phyloP scores from a whole-genome alignment of 2,329 filamentous ascomycete species.

The Trichophaea hybrida region DNA sequence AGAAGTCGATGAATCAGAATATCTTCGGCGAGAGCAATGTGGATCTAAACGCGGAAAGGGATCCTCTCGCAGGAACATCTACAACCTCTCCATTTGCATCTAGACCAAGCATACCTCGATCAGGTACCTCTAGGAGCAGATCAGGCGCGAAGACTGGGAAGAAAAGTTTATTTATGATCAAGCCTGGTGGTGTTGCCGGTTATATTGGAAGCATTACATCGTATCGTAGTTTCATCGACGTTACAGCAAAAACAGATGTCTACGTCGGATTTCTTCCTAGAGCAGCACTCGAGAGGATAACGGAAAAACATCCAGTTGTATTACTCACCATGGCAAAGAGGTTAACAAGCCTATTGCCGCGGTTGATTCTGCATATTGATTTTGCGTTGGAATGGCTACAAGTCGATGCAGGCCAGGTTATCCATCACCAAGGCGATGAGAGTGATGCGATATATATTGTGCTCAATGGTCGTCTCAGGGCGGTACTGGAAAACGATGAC shows the following conservation, averaged over 20 bases:
- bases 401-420: conserved; percentile 83
- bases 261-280: conserved; percentile 91
- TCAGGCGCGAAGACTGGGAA: conserved; percentile 33
- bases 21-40: conserved; percentile 17
- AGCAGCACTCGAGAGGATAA: conserved; percentile 72
- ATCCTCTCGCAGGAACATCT: conserved; percentile 34
- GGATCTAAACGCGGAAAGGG: conserved; percentile 24
- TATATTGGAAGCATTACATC: conserved; percentile 92
- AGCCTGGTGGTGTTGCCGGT: conserved; percentile 83
- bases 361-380: conserved; percentile 87
- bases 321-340: conserved; percentile 92
- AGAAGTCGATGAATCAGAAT: conserved; percentile 33
- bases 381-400: conserved; percentile 98
- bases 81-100: conserved; percentile 32
- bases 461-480: conserved; percentile 75
- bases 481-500: conserved; percentile 67
- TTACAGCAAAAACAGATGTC: conserved; percentile 93
- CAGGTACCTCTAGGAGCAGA: conserved; percentile 15
- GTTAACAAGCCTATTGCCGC: conserved; percentile 73
- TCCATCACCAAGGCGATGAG: conserved; percentile 86
- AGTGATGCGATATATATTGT: conserved; percentile 98
- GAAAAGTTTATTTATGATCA: conserved; percentile 74
- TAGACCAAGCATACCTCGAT: conserved; percentile 7
- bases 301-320: conserved; percentile 82
- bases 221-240: conserved; percentile 89